Evolutionary conservation across 192 early-diverging fungal species (phyloP), one percentile per base, ranked within the genome.

Genomic region (Rhizophagus clarus): DNA sequence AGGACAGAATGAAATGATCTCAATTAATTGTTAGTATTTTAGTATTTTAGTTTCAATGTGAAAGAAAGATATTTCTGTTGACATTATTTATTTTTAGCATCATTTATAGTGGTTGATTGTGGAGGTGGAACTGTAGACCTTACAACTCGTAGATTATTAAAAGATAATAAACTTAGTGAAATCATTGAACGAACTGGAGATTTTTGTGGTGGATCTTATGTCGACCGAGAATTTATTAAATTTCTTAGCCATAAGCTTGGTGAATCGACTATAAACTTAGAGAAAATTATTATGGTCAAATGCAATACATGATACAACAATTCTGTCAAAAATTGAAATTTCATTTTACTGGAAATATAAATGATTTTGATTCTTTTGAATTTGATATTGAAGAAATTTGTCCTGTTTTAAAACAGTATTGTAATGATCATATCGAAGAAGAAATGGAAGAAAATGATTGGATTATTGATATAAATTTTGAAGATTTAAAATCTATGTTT

Each of bases 201-300:
- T 28, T 84, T 80, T 22, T 89, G 87, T 26, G 88, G 88, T 1
- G 81, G 80, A 3, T 75, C 83, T 69, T 87, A 88, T 80, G 61
- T 89, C 7, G 88, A 89, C 72, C 45, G 83, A 47, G 51, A 74
- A 61, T 74, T 74, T 60, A 4, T 74, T 60, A 29, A 26, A 22
- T 61, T 32, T 9, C 73, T 74, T 32, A 11, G 6, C n/a, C 22
- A 11, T 9, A 74, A 74, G n/a, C 32, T 74, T 34, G 73, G 49
- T 0, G 26, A 31, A 34, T 32, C 15, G 14, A n/a, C 22, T 61
- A 49, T 49, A 49, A 60, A 56, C 15, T 20, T 32, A 24, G 47
- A 37, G 10, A 74, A 61, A 40, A 60, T 60, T 9, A 74, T 74
- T 51, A 74, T 34, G 56, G n/a, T 32, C 73, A 74, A 74, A 29